Conservation (phyloP, 345 rosid species). For the Citrus mangshanensis region DNA sequence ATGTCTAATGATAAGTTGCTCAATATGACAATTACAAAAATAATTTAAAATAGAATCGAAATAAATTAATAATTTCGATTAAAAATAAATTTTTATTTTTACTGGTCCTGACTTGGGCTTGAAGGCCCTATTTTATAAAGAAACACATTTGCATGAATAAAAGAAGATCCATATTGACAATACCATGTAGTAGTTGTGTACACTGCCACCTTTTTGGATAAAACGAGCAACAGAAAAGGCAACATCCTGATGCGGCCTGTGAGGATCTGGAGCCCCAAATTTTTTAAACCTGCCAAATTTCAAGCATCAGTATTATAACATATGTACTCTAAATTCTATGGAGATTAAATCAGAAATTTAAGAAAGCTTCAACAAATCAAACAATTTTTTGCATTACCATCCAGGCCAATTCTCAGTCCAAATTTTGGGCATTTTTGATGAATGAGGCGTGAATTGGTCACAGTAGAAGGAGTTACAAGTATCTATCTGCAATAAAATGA, state of each 20-base stretch:
- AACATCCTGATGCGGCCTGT: constrained; percentile 84
- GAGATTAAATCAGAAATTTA: constrained; percentile 8
- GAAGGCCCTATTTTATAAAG: too few species aligned
- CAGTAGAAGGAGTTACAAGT: constrained; percentile 88
- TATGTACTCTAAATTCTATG: neutral
- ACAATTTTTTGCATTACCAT: constrained; percentile 46
- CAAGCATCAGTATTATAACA: neutral
- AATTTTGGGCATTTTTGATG: constrained; percentile 83
- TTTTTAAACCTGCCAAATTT: constrained; percentile 67
- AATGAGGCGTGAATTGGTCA: constrained; percentile 71
- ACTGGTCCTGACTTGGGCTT: too few species aligned
- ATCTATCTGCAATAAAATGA: constrained; percentile 47
- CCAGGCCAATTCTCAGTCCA: constrained; percentile 99
- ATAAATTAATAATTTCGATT: too few species aligned
- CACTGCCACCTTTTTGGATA: constrained; percentile 86
- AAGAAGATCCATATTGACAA: constrained; percentile 3
- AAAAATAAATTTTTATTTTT: too few species aligned
- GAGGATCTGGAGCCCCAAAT: constrained; percentile 85
- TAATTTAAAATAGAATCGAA: too few species aligned
- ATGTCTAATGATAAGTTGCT: too few species aligned
- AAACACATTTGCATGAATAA: neutral
- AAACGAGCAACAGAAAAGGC: constrained; percentile 89
- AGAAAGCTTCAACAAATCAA: neutral
- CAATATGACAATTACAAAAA: too few species aligned
- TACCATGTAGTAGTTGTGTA: constrained; percentile 96